Conservation (phyloP, 139 green algal genomes). For the Tetraselmis striata region DNA sequence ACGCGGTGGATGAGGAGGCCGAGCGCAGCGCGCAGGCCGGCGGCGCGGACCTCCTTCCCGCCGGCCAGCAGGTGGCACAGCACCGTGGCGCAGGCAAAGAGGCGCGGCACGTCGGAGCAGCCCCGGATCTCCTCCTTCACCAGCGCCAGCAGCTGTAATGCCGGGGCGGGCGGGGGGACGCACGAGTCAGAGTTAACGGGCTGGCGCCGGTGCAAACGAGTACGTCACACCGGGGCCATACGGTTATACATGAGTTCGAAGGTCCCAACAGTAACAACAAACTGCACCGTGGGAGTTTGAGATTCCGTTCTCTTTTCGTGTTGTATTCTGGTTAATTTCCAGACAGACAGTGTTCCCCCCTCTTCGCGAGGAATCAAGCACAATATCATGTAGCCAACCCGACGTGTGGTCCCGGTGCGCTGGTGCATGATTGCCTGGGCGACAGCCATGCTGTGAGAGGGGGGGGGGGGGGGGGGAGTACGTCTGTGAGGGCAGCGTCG, state of each 20-base stretch:
- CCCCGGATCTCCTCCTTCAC: conserved; percentile 34
- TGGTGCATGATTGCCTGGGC: too few species aligned
- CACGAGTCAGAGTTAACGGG: neutral
- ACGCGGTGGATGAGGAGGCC: neutral
- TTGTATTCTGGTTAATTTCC: too few species aligned
- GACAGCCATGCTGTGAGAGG: too few species aligned
- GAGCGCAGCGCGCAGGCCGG: neutral
- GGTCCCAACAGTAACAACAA: too few species aligned
- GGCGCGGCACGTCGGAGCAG: conserved; percentile 56
- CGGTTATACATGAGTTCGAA: too few species aligned
- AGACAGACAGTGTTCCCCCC: too few species aligned
- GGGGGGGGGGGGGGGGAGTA: too few species aligned
- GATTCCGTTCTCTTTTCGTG: neutral
- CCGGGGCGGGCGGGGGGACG: conserved; percentile 1
- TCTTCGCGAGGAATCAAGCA: too few species aligned
- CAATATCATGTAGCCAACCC: too few species aligned
- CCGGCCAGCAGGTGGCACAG: conserved; percentile 37
- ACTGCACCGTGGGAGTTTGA: neutral
- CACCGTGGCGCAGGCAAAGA: conserved; percentile 42
- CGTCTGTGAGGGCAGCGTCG: neutral
- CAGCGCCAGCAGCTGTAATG: conserved; percentile 36
- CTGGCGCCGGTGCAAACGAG: conserved; percentile 18
- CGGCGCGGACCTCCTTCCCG: neutral
- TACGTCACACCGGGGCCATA: neutral
- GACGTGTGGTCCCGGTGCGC: too few species aligned